Base-by-base conservation (phyloP, 2,329 filamentous ascomycete species). In the Xylaria sp. region DNA sequence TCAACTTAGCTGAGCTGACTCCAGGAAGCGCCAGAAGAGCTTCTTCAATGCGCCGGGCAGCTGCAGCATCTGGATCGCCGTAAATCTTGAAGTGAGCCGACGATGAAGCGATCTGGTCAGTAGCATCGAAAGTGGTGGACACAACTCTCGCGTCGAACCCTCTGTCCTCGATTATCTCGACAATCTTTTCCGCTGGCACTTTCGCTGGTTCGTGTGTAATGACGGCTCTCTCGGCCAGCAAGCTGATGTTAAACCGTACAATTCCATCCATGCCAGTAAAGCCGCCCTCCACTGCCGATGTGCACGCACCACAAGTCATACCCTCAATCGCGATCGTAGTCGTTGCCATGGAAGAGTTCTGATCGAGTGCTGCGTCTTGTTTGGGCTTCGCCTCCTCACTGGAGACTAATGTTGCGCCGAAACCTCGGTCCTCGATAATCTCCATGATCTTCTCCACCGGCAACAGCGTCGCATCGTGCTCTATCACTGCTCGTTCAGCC, bases 241-340 rank as follows among this genome's bases (percentile, higher is more conserved):
- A 78, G 75, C 91, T 96, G 73, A 99, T 95, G 71, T 96, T 96
- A 79, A 97, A 96, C 65, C 92, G 90, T 58, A 91, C 71, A 13
- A 97, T 75, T 19, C 94, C 94, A 8, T 89, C 85, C 1, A 93
- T 75, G 63, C 83, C 84, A 66, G 85, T 84, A 75, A 99, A 94
- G 2, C 89, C 91, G 54, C 84, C 82, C 70, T 97, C 90, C 1
- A 97, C 86, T 4, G 93, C 92, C 1, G 93, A 93, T 0, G 94
- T 97, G 75, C 94, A 99, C 48, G 94, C 91, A 19, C 93, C 93
- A 71, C 94, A 97, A 1, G 94, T 99, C 94, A 99, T 99, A 54
- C 94, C 94, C 66, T 94, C 91, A 57, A 99, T 90, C 3, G 90
- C 86, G 16, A 99, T 82, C 0, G 92, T 97, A 0, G 92, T 97